Percentiles rank a stretch among this genome's conserved stretches.
phyloP scores from a whole-genome alignment of 352 stramenopile species.

The Globisporangium alternatum region DNA sequence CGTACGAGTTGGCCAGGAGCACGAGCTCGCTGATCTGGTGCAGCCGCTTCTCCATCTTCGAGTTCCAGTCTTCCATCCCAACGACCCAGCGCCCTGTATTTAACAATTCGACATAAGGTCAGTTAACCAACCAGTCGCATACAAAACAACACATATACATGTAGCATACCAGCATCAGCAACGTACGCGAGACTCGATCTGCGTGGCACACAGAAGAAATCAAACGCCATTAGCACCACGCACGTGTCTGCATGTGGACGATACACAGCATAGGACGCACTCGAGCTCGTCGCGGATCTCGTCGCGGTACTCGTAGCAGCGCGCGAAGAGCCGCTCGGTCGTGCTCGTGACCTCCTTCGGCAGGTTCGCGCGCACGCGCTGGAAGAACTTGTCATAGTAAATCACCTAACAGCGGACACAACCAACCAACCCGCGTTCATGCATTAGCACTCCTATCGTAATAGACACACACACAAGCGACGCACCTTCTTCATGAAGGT shows the following conservation, averaged over 20 bases:
- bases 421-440: neutral
- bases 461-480: neutral
- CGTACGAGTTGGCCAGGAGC: constrained; percentile 61
- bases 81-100: constrained; percentile 68
- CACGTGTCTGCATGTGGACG: no score
- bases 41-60: constrained; percentile 84
- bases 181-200: constrained; percentile 73
- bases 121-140: neutral
- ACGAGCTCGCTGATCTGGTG: constrained; percentile 83
- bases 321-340: constrained; percentile 52
- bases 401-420: constrained; percentile 47
- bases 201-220: neutral
- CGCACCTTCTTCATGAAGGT: constrained; percentile 85
- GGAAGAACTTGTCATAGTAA: constrained; percentile 84
- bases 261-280: constrained; percentile 30
- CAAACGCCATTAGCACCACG: constrained; percentile 8
- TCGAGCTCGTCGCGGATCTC: constrained; percentile 82
- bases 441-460: neutral
- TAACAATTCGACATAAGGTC: neutral
- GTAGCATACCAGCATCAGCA: constrained; percentile 38
- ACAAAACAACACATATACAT: neutral
- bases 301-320: constrained; percentile 82
- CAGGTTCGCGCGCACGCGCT: constrained; percentile 60
- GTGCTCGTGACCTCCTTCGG: constrained; percentile 56
- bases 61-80: constrained; percentile 83